Evolutionary conservation across 352 stramenopile genomes (phyloP), one percentile per base, ranked within the genome.

Genomic region (Phytophthora chlamydospora): DNA sequence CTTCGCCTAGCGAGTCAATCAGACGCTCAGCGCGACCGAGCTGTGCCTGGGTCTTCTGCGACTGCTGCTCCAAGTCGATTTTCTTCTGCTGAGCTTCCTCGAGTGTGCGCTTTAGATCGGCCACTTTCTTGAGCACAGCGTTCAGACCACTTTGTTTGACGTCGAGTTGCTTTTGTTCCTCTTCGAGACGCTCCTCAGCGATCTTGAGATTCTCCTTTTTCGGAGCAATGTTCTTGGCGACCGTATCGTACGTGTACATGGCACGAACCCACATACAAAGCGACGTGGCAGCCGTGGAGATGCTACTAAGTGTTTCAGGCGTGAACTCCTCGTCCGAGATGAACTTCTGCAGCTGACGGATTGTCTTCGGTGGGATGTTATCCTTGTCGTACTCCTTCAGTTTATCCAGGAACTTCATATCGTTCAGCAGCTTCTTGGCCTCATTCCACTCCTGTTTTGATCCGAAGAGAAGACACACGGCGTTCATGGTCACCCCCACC

Each of bases 261-360:
- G 93, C 93, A 13, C 90, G 78, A 0, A 88, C 93, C 91, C 94
- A 98, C 92, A 98, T 98, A 63, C 93, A 98, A 0, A 98, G 72
- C 29, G 90, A 97, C 1, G 82, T 97, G 11, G 93, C 92, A 11
- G 94, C 94, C 4, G 77, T 95, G 6, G 91, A 98, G 34, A 95
- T 92, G 45, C 82, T 94, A 44, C 77, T 90, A 7, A 96, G 64
- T n/a, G 90, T 96, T 61, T 98, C 89, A 3, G 90, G 88, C 19
- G 91, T 96, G 44, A 98, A 98, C 49, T 98, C 88, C 48, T 93
- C 82, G 38, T 97, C 85, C 0, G 83, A 62, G 36, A 97, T 95
- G 49, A 97, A 97, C 61, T 96, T 96, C 32, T 81, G 77, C 4
- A 98, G 69, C 51, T 96, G 90, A n/a, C 81, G 76, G 54, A 97